Evolutionary conservation across 768 basidiomycete species (phyloP), one percentile per base, ranked within the genome.

Genomic region (Boletus rex-veris): DNA sequence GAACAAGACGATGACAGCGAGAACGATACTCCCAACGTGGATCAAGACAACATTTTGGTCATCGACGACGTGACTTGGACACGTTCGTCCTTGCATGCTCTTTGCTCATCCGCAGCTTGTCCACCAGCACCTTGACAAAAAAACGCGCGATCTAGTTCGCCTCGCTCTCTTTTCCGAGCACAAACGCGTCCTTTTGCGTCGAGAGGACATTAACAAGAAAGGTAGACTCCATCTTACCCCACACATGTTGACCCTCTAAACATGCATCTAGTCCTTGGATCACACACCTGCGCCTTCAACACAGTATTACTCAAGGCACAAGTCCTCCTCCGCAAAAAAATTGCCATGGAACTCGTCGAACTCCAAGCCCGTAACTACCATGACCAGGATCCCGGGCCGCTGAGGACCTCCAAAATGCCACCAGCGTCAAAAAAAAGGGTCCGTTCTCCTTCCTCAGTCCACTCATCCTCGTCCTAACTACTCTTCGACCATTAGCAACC

Each of bases 141-240:
- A 82, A 66, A 88, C 88, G 0, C 76, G 80, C 45, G 83, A 85
- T 47, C 78, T 96, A 31, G 89, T 88, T 10, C 81, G 92, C 16
- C 77, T 92, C 21, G 90, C 92, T 3, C 74, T 98, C 39, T 95
- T 93, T 68, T 77, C 75, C 5, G 92, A 96, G 66, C 82, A 88
- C 50, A 82, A 78, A 64, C 78, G 90, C 47, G 69, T 73, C 11
- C 77, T 83, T 3, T 69, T 97, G 45, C 80, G 81, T 36, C 77
- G 91, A 38, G 88, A 93, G n/a, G 92, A 96, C 38, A 89, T 95
- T 46, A 83, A 78, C 37, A 94, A 93, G 73, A 90, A 90, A 77
- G 83, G 94, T 35, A 14, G 31, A 1, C 4, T 26, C 18, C 14
- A 16, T 11, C n/a, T 18, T 19, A 8, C 4, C 19, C 15, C 7